Base-by-base conservation (phyloP, 306 rosid species). In the Rosa chinensis region DNA sequence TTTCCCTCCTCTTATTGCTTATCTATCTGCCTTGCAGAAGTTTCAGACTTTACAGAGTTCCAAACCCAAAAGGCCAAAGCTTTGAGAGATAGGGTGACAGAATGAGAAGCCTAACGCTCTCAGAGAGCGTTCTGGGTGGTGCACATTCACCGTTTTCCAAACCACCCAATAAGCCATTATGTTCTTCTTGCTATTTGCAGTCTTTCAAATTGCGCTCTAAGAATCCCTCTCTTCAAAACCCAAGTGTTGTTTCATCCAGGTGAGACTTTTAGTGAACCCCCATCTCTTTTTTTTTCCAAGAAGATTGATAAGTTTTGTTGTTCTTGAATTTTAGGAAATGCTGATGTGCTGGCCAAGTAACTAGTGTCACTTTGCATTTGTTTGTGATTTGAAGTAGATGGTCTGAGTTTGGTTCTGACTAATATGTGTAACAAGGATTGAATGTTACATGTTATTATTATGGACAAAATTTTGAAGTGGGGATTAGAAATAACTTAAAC, bases 41-140 rank as follows among this genome's bases (percentile, higher is more conserved):
- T 40, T 44, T 39, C 20, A 73, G 35, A 12, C 67, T 21, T 43
- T 21, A 7, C 5, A 49, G 42, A 68, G 28, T 37, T 79, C 48
- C 43, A 64, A 71, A 13, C 68, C 28, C 28, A 52, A 39, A 48
- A 73, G 53, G 47, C 40, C 18, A 0, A 39, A 61, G 82, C 81
- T 48, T 55, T 21, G 80, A 13, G 67, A 49, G 47, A 28, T 11
- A 3, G 70, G 18, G 82, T 25, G 70, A 59, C 48, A 55, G 42
- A 72, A 91, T 92, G 99, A 91, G 84, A 55, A 74, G 81, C 88
- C 58, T 75, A n/a, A 77, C 84, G 77, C 88, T 88, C 87, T 76
- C 85, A 5, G 86, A 86, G 71, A 79, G 80, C 59, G 70, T 86
- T 16, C 42, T 78, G 70, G 81, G 79, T 75, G 70, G 79, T 75